Base-by-base conservation (phyloP, 2,329 filamentous ascomycete genomes). In the Trichoderma semiorbis region DNA sequence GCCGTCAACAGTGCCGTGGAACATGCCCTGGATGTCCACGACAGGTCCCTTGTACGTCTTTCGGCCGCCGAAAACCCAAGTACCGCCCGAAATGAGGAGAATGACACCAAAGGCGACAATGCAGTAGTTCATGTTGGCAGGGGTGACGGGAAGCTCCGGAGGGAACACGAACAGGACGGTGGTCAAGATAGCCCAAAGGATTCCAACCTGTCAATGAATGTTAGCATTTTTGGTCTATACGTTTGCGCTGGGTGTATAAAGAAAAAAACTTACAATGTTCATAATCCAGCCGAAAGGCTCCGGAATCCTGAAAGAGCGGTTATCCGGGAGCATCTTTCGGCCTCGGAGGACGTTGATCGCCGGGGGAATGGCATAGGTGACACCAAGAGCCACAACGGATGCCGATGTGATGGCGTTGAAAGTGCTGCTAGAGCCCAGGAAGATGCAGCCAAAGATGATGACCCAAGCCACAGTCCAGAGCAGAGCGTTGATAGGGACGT, bases 121-220 rank as follows among this genome's bases (percentile, higher is more conserved):
- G 57, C 81, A 84, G 75, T 87, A 86, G 76, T 86, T 94, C 92
- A 94, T 94, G 81, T 88, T 93, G 75, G 82, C 88, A 0, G 86
- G 84, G 0, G 88, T 89, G 2, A 91, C 90, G 0, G 90, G 91
- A 5, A 90, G 77, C 8, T 85, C 85, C 0, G 92, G 92, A 3
- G 92, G 92, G 80, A 94, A 93, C 24, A 93, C 85, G 80, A 94
- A 94, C 0, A 94, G 84, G 1, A 93, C 88, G 0, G 91, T 93
- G 0, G 92, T 94, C n/a, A 94, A 79, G 14, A 89, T 81, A 1
- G 91, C 88, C 80, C 91, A 94, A 0, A 83, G 82, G 61, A 94
- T 84, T 6, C 92, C 92, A 32, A 80, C 71, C 76, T 77, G 32
- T 34, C 26, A 14, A n/a, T 8, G 14, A 18, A 3, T 7, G 21